Base-by-base conservation (phyloP, 345 rosid species). In the Trapa incisa region DNA sequence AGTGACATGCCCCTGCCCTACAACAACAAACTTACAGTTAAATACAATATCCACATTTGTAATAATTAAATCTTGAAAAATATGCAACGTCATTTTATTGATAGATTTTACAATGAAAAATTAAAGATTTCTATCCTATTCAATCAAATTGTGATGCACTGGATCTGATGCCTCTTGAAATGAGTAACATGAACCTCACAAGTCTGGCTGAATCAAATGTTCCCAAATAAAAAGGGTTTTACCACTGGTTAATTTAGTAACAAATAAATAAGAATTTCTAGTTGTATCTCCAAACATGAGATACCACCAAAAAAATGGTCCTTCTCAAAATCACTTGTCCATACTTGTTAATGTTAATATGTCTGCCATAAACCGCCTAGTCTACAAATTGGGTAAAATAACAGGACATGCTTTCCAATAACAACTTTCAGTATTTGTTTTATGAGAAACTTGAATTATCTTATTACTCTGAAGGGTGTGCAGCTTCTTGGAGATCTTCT, bases 1-100 rank as follows among this genome's bases (percentile, higher is more conserved):
- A 77, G 69, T 75, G 47, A 84, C 83, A 70, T 64, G 76, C 41
- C 86, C 86, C 71, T 64, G 16, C 48, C 81, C 86, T 84, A 67
- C 66, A 80, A 74, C 58, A 64, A 39, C 39, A 35, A 0, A 45
- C 7, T 2, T 45, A 7, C 48, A 45, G 7, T 45, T 5, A 45
- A 13, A 3, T 7, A 45, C 48, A 45, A 45, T 45, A 41, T 41
- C 43, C 43, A 41, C 6, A 41, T 2, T 8, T 3, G 37, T 33
- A 61, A 69, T 17, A 41, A 6, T 33, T 65, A 47, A 65, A 39
- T 57, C 37, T 57, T 22, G 32, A 17, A 3, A 57, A 33, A 57
- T 33, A 56, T 9, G 42, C 42, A 39, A 41, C 43, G 43, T 41
- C 43, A 41, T 41, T 41, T 41, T 4, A 41, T 41, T 41, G 43